Base-by-base conservation (phyloP, 2,329 filamentous ascomycete species). In the Hysterium pulicare region DNA sequence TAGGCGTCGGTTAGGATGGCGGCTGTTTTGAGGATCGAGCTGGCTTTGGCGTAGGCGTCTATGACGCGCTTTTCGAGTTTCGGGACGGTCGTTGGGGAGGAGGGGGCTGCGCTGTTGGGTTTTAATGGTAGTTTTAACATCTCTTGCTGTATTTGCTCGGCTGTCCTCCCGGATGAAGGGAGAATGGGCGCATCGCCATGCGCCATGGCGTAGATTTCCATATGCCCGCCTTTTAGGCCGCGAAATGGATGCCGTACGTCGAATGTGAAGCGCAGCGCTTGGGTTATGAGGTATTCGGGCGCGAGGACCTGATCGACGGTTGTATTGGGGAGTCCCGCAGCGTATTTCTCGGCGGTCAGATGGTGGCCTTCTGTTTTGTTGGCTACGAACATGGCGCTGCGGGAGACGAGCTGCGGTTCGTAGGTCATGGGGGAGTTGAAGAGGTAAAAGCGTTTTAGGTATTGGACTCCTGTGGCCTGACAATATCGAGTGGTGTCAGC, bases 391-490 rank as follows among this genome's bases (percentile, higher is more conserved):
- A 98, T 78, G 26, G 87, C 88, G 22, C 90, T 93, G 61, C 90
- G 88, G 63, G 95, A 83, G 53, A 97, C 86, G 49, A 89, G 84
- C 48, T 87, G 86, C 0, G 90, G 91, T 48, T 91, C 87, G 64
- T 98, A 97, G 22, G 90, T 95, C 87, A 97, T 95, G 59, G 90
- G 82, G 31, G 87, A 94, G 70, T 97, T 95, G 59, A 87, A 91
- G 28, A 95, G 79, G 72, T 97, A 98, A 76, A 98, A 97, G 44
- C 93, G 86, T 42, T 88, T 86, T 46, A 98, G 78, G 64, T 94
- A 96, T 60, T 94, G 83, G 47, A 91, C 86, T 3, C 89, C 88
- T 5, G 90, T 95, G 20, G 86, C 83, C 77, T 82, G 39, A 43
- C 23, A 50, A 33, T 31, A 43, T 30, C n/a, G 38, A 38, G 17